Evolutionary conservation across 2,329 filamentous ascomycete genomes (phyloP), one percentile per base, ranked within the genome.

Genomic region (Microcera coccophila): DNA sequence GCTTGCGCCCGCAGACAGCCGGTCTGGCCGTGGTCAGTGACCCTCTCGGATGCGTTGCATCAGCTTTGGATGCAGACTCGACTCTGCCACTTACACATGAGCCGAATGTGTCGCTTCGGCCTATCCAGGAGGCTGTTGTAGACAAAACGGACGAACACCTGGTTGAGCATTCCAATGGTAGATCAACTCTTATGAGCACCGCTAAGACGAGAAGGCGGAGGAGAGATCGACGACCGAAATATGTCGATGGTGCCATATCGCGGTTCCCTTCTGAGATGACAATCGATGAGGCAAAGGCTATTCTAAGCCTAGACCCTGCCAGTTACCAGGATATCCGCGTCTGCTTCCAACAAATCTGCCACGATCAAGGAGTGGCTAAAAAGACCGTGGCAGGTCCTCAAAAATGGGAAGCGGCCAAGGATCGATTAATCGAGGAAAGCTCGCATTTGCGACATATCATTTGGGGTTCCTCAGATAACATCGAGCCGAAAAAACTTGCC

Each of bases 191-290:
- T n/a, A n/a, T n/a, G n/a, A n/a, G n/a, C n/a, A n/a, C n/a, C n/a
- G n/a, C n/a, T n/a, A n/a, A n/a, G n/a, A n/a, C n/a, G n/a, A n/a
- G n/a, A n/a, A n/a, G n/a, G n/a, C 75, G 79, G 54, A 78, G 77
- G n/a, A 85, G 81, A 72, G 82, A 78, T 32, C 82, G 82, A 3
- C 62, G 86, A 19, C 80, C 84, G 12, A 76, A 83, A 28, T 84
- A 87, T 58, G 79, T 80, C 5, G 76, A 82, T 1, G 80, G 82
- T 4, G 79, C 82, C 16, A 82, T 84, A 12, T 84, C 85, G 12
- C 79, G 87, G 17, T 93, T 89, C 50, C 85, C 85, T 1, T 91
- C 87, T 1, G 87, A 93, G 63, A 90, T 85, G 11, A 90, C 87
- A 0, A 78, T 93, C 45, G 84, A 87, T 51, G 85, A 91, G 64